Conservation (phyloP, 1,139 yeast genomes). For the Ashbya aceris region DNA sequence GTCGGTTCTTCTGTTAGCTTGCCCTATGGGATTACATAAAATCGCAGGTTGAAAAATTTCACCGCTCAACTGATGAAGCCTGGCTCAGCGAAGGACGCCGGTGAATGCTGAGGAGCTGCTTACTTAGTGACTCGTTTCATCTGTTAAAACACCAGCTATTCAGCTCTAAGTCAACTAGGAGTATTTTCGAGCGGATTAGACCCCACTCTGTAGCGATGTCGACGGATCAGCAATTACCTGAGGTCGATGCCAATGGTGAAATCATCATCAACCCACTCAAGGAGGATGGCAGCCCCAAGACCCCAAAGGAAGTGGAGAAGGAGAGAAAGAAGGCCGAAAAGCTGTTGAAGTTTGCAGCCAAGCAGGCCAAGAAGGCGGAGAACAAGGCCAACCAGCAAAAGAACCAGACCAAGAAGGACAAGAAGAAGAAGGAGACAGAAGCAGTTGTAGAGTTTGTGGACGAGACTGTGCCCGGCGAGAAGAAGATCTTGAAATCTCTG, state of each 20-base stretch:
- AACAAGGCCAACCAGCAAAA: slow-evolving; percentile 33
- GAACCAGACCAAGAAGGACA: slow-evolving; percentile 47
- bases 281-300: slow-evolving; percentile 38
- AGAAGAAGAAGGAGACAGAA: slow-evolving; percentile 59
- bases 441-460: slow-evolving; percentile 78
- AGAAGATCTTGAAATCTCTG: slow-evolving; percentile 71
- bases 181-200: neutral
- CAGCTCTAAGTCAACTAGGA: neutral
- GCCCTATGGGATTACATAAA: too few species aligned
- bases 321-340: slow-evolving; percentile 96
- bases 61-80: too few species aligned
- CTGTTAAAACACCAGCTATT: neutral
- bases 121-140: neutral
- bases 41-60: too few species aligned
- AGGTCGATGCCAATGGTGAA: slow-evolving; percentile 30
- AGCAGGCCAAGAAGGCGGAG: slow-evolving; percentile 69
- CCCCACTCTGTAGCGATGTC: slow-evolving; percentile 4
- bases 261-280: slow-evolving; percentile 30
- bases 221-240: slow-evolving; percentile 26
- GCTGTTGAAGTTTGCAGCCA: slow-evolving; percentile 87
- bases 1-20: too few species aligned
- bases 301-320: slow-evolving; percentile 76
- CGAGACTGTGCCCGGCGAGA: slow-evolving; percentile 78
- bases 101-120: neutral
- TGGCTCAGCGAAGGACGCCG: too few species aligned